A percentile compares a stretch with the other conserved stretches of the same genome.
These are phyloP conservation scores for Nyctanthes arbortristis DNA, from an alignment of 257 asterid genomes.

Conservation along the genomic window DNA sequence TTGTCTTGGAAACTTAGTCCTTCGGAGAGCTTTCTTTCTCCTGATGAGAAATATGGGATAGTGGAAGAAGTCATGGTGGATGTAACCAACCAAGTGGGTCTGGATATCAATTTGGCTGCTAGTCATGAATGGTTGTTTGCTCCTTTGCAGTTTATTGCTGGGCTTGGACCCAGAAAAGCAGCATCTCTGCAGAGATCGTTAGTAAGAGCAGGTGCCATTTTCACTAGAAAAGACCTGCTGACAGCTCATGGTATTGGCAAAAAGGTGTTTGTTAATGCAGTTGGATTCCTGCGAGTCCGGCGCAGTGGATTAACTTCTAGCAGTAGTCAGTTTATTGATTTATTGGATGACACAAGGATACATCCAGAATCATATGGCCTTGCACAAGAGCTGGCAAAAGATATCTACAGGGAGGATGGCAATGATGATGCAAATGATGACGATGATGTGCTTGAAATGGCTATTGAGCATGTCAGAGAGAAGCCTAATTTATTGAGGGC, in stretches of 20 bases:
- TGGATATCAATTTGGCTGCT: slow-evolving; percentile 68
- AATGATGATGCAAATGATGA: slow-evolving; percentile 79
- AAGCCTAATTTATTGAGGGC: slow-evolving; percentile 75
- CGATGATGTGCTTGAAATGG: slow-evolving; percentile 90
- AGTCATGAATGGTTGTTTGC: slow-evolving; percentile 94
- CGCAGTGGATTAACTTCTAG: slow-evolving; percentile 86
- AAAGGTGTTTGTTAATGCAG: slow-evolving; percentile 90
- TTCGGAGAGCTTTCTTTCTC: slow-evolving; percentile 80
- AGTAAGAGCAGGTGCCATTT: slow-evolving; percentile 83
- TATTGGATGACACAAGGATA: slow-evolving; percentile 92
- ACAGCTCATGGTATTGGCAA: slow-evolving; percentile 79
- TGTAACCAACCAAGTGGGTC: slow-evolving; percentile 88
- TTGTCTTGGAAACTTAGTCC: slow-evolving; percentile 90
- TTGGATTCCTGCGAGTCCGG: slow-evolving; percentile 83
- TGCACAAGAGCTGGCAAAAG: slow-evolving; percentile 91
- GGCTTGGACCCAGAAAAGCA: slow-evolving; percentile 96
- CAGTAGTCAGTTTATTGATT: slow-evolving; percentile 80
- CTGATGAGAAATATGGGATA: slow-evolving; percentile 90
- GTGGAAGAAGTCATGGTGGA: slow-evolving; percentile 95
- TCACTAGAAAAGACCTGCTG: slow-evolving; percentile 82
- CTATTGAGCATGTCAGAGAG: slow-evolving; percentile 90
- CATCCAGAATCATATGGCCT: slow-evolving; percentile 91
- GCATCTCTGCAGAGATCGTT: slow-evolving; percentile 84
- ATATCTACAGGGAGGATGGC: slow-evolving; percentile 70
- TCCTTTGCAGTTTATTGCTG: slow-evolving; percentile 88